Evolutionary conservation across 169 alveolate genomes (phyloP), one percentile per base, ranked within the genome.

Genomic region (Cryptosporidium sp.): DNA sequence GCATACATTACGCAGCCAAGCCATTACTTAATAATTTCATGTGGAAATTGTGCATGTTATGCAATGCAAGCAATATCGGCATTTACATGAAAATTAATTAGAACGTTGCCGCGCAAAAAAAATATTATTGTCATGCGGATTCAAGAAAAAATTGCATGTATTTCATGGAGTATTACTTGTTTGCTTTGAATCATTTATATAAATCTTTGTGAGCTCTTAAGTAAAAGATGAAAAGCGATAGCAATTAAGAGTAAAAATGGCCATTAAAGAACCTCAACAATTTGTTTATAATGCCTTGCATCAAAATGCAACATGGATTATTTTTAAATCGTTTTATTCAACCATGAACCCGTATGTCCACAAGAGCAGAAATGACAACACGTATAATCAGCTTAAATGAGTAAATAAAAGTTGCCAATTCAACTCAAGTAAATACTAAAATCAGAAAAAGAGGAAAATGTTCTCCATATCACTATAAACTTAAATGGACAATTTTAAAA

Each of bases 61-160:
- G 10, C 10, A 50, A 50, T 26, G 69, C 37, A 59, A 21, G 50
- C 71, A 31, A 35, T 65, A 65, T 51, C 71, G 71, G 48, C 12
- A 29, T 65, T 23, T 65, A 39, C 71, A 65, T 65, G 51, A 35
- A 29, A 23, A 26, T 55, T 6, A 8, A 2, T 55, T 9, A 26
- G 10, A n/a, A 48, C 5, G 0, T 48, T 55, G 67, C 67, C 67
- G 14, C 67, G 67, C 7, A 48, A 14, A 14, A 1, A 37, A 48
- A 48, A 48, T 8, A 41, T 48, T 12, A 48, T 2, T 3, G 21
- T 48, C 1, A 45, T 45, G 1, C 18, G 1, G 21, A 16, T 14
- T 14, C 0, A 41, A 48, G 12, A 48, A 48, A 14, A 14, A 48
- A 14, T 12, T 48, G 55, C 55, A 48, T 14, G 21, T 18, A 48